These are phyloP conservation scores for Claviceps arundinis DNA, from an alignment of 2,329 filamentous ascomycete genomes.

Conservation along the genomic window DNA sequence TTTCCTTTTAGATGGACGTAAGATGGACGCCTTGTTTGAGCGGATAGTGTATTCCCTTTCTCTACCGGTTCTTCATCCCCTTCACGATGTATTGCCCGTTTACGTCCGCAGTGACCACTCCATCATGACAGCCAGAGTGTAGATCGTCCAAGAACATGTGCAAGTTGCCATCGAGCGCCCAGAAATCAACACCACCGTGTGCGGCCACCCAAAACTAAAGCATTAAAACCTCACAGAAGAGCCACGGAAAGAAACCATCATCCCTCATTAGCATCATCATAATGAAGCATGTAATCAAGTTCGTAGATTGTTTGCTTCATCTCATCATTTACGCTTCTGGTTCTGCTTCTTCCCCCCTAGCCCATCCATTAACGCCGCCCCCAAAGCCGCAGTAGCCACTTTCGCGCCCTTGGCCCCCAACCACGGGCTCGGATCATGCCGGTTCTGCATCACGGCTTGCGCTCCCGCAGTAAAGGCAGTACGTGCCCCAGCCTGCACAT, in stretches of 20 bases:
- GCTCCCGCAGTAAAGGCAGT: slow-evolving; percentile 35
- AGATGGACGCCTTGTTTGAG: no score
- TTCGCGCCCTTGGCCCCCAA: slow-evolving; percentile 34
- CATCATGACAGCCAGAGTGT: no score
- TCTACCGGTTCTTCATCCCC: no score
- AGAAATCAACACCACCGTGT: no score
- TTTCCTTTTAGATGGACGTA: no score
- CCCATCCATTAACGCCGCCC: slow-evolving; percentile 34
- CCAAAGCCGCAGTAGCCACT: slow-evolving; percentile 33
- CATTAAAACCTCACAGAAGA: no score
- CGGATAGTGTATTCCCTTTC: no score
- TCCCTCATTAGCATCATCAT: neutral
- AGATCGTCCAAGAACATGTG: no score
- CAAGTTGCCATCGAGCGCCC: no score
- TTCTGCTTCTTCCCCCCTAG: slow-evolving; percentile 21
- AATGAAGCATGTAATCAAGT: neutral
- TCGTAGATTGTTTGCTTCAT: neutral
- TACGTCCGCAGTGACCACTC: no score
- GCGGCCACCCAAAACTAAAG: no score
- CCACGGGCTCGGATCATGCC: slow-evolving; percentile 32
- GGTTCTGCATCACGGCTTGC: slow-evolving; percentile 32
- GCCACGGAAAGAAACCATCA: neutral
- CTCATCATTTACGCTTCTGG: neutral
- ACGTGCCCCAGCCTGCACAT: slow-evolving; percentile 28
- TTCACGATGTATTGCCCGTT: no score